Percentiles rank a stretch among this genome's conserved stretches.
These are phyloP conservation scores for Ophiocytium majus DNA, from an alignment of 352 stramenopile genomes.

Conservation along the genomic window DNA sequence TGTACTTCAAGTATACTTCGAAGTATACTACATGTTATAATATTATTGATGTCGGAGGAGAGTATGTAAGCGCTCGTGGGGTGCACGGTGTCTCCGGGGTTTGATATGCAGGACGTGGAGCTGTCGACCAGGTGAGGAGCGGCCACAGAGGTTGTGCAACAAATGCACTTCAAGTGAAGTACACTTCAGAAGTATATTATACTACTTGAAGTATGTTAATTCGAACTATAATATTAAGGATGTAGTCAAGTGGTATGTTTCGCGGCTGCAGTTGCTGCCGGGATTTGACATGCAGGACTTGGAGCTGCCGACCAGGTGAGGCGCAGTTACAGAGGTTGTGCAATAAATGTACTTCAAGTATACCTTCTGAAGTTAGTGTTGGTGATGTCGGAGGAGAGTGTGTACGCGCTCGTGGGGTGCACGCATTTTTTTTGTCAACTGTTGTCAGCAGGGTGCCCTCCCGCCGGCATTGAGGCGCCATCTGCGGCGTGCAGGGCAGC, in stretches of 20 bases:
- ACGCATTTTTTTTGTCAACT: too few species aligned
- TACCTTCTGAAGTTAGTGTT: not conserved
- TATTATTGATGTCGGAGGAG: not conserved
- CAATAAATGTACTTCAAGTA: not conserved
- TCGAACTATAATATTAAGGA: too few species aligned
- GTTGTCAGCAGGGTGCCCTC: too few species aligned
- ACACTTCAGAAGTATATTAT: too few species aligned
- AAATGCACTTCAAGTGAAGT: too few species aligned
- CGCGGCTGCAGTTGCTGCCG: too few species aligned
- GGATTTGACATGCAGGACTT: not conserved
- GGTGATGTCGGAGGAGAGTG: not conserved
- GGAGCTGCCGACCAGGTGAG: slow-evolving; percentile 3
- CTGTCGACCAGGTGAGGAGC: not conserved
- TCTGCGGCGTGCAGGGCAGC: not conserved
- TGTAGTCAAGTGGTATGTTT: too few species aligned
- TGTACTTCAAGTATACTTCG: too few species aligned
- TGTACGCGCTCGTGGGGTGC: not conserved
- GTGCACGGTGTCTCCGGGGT: not conserved
- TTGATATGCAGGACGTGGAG: not conserved
- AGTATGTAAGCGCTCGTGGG: not conserved
- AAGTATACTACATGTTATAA: not conserved
- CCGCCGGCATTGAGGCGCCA: too few species aligned
- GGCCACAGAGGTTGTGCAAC: too few species aligned
- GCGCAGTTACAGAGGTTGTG: not conserved
- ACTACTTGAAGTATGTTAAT: too few species aligned